phyloP scores from a whole-genome alignment of 306 rosid genomes.

The Geum urbanum region DNA sequence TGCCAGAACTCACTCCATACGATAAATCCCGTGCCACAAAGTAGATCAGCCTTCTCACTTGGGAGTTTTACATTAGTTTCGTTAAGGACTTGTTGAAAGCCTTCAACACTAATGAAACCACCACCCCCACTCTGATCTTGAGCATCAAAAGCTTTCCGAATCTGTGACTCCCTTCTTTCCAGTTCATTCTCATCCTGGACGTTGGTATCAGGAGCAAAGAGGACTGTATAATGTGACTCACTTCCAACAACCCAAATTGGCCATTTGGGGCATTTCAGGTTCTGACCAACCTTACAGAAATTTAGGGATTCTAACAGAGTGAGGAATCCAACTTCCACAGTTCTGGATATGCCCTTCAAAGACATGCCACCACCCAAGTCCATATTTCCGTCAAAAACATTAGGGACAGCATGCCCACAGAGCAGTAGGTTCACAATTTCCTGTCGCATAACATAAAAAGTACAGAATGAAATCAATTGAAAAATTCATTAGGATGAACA shows the following conservation, averaged over 20 bases:
- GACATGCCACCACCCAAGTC: slow-evolving; percentile 94
- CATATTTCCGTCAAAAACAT: slow-evolving; percentile 88
- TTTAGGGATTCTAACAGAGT: slow-evolving; percentile 79
- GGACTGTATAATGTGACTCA: slow-evolving; percentile 91
- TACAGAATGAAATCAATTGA: slow-evolving; percentile 10
- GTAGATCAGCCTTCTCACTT: slow-evolving; percentile 66
- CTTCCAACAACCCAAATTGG: slow-evolving; percentile 97
- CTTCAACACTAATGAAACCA: slow-evolving; percentile 90
- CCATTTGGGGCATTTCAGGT: slow-evolving; percentile 84
- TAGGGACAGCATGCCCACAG: slow-evolving; percentile 88
- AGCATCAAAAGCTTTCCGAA: slow-evolving; percentile 85
- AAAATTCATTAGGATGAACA: slow-evolving; percentile 4
- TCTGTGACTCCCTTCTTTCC: slow-evolving; percentile 84
- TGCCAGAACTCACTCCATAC: slow-evolving; percentile 99
- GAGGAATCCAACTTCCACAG: slow-evolving; percentile 92
- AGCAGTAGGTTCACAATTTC: slow-evolving; percentile 88
- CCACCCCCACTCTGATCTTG: slow-evolving; percentile 99
- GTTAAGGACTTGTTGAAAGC: slow-evolving; percentile 73
- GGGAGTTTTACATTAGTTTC: slow-evolving; percentile 65
- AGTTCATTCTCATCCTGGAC: slow-evolving; percentile 94
- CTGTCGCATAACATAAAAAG: slow-evolving; percentile 42
- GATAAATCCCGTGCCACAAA: slow-evolving; percentile 72
- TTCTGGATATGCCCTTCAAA: slow-evolving; percentile 72
- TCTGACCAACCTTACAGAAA: slow-evolving; percentile 88
- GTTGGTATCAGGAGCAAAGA: slow-evolving; percentile 72